Evolutionary conservation across 2,329 filamentous ascomycete genomes (phyloP).

Genomic region (Colletotrichum cereale): DNA sequence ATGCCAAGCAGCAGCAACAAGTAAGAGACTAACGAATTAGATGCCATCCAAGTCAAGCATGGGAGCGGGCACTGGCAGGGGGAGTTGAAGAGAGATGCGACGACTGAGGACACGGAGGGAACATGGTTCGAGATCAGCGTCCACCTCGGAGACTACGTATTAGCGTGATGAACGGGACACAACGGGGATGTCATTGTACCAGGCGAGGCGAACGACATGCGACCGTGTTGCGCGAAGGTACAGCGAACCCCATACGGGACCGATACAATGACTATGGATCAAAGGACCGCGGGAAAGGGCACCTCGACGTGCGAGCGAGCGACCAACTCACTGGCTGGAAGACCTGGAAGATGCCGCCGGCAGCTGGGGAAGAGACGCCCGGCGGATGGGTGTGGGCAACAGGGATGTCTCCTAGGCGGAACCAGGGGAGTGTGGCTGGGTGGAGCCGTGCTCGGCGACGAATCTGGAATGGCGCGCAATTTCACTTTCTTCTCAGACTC

Average conservation of each 20-base stretch:
- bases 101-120: constrained; percentile 40
- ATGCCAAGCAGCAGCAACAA: constrained; percentile 1
- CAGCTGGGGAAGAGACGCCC: not conserved
- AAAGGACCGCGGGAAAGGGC: not conserved
- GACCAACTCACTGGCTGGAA: constrained; percentile 2
- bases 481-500: constrained; percentile 36
- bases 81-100: constrained; percentile 26
- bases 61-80: constrained; percentile 14
- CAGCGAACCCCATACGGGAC: not conserved
- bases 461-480: constrained; percentile 25
- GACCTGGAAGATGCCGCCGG: constrained; percentile 16
- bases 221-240: constrained; percentile 9
- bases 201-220: constrained; percentile 25
- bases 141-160: constrained; percentile 32
- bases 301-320: constrained; percentile 1
- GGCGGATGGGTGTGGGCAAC: not conserved
- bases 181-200: constrained; percentile 13
- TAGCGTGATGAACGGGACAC: constrained; percentile 8
- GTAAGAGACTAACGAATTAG: not conserved
- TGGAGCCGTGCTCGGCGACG: constrained; percentile 30
- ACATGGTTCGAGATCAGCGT: constrained; percentile 29
- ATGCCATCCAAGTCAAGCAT: constrained; percentile 32
- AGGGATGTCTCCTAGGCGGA: constrained; percentile 21
- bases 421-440: constrained; percentile 2
- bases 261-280: constrained; percentile 3